Conservation (phyloP, 768 basidiomycete genomes). For the Amanita pseudoporphyria region DNA sequence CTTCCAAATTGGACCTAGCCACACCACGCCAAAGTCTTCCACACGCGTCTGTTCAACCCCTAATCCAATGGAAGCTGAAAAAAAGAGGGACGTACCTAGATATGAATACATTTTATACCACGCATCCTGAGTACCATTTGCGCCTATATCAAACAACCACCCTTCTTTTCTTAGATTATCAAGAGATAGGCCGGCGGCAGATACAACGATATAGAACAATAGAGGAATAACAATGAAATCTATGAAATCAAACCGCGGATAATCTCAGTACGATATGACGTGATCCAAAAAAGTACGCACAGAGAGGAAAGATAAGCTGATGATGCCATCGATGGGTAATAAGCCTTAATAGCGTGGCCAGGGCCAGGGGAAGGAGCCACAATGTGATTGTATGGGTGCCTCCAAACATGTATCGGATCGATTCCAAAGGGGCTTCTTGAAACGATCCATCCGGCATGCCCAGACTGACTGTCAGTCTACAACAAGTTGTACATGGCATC, state of each 20-base stretch:
- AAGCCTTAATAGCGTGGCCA: conserved; percentile 70
- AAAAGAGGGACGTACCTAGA: conserved; percentile 39
- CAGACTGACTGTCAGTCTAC: conserved; percentile 75
- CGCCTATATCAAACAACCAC: conserved; percentile 79
- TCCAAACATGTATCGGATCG: conserved; percentile 60
- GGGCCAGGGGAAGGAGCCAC: conserved; percentile 70
- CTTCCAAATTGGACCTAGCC: conserved; percentile 59
- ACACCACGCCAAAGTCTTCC: conserved; percentile 53
- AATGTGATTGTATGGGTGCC: conserved; percentile 52
- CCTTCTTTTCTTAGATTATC: conserved; percentile 48
- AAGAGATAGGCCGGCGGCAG: conserved; percentile 52
- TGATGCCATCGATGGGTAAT: conserved; percentile 77
- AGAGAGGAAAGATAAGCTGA: conserved; percentile 86
- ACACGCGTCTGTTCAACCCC: not conserved
- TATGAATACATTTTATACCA: conserved; percentile 89
- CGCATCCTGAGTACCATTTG: conserved; percentile 21
- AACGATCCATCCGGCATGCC: conserved; percentile 76
- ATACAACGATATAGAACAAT: conserved; percentile 76
- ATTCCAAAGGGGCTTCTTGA: conserved; percentile 35
- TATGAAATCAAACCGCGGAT: conserved; percentile 17
- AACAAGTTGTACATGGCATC: not conserved
- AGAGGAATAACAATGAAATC: conserved; percentile 76
- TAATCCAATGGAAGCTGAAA: not conserved
- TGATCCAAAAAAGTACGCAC: conserved; percentile 31
- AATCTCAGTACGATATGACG: not conserved